A percentile compares a stretch with the other conserved stretches of the same genome.
Conservation (phyloP, 176 grass and related monocot species). For the Eremochloa ophiuroides region DNA sequence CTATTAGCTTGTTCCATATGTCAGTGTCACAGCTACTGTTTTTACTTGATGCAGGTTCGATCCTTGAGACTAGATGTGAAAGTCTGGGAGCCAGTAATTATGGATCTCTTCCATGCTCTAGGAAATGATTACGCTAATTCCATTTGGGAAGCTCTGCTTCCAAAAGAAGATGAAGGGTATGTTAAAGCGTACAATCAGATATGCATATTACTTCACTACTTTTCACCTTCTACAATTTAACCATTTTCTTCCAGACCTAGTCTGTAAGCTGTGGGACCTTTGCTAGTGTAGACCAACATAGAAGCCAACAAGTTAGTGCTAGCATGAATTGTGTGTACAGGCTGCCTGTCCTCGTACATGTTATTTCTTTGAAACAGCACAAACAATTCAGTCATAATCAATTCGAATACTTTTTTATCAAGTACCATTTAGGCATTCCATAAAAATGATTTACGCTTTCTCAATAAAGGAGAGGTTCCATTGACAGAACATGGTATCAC, state of each 20-base stretch:
- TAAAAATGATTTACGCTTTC: constrained; percentile 1
- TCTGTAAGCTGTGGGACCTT: constrained; percentile 13
- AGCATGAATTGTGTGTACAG: constrained; percentile 10
- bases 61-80: constrained; percentile 92
- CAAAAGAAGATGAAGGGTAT: constrained; percentile 74
- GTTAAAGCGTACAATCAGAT: constrained; percentile 14
- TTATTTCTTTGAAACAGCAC: background rate
- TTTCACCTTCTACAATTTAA: constrained; percentile 9
- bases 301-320: constrained; percentile 4
- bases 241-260: background rate
- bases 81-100: constrained; percentile 85
- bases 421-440: background rate
- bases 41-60: constrained; percentile 68
- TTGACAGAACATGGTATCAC: no score
- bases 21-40: constrained; percentile 3
- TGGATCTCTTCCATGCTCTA: constrained; percentile 81
- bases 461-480: background rate
- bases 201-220: background rate
- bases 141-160: constrained; percentile 90
- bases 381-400: background rate
- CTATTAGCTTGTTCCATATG: background rate
- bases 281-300: background rate
- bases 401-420: background rate
- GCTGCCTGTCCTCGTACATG: background rate
- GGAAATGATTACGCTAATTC: constrained; percentile 91